Conservation (phyloP, 441 rosid species). For the Eruca vesicaria region DNA sequence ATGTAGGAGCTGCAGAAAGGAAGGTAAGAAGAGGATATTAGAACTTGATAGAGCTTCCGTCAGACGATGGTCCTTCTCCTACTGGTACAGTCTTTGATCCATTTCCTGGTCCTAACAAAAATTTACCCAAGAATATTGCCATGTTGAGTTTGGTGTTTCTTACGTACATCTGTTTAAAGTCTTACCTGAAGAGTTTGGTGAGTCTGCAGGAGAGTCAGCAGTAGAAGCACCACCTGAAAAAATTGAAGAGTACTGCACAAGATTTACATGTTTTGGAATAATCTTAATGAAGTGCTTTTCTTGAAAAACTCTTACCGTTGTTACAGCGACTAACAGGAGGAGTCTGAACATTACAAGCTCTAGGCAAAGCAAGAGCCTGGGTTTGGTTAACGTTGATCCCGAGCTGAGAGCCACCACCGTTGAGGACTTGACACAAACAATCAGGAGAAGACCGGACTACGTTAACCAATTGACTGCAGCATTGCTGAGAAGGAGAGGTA, state of each 20-base stretch:
- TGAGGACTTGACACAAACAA: constrained; percentile 80
- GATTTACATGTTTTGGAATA: constrained; percentile 2
- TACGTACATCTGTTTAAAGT: not conserved
- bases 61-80: too few relatives aligned
- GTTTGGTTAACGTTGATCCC: constrained; percentile 77
- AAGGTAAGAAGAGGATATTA: constrained; percentile 50
- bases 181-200: constrained; percentile 52
- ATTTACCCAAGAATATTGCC: not conserved
- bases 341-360: constrained; percentile 80
- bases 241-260: not conserved
- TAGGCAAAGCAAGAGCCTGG: constrained; percentile 71
- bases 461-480: constrained; percentile 68
- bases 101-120: too few relatives aligned
- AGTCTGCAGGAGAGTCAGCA: constrained; percentile 60
- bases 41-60: constrained; percentile 44
- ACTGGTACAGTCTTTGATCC: too few relatives aligned
- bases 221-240: constrained; percentile 71
- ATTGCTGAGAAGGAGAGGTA: constrained; percentile 61
- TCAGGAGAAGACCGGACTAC: constrained; percentile 72
- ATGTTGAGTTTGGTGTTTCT: not conserved
- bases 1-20: constrained; percentile 53
- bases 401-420: constrained; percentile 62
- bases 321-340: constrained; percentile 72
- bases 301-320: constrained; percentile 43
- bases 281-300: not conserved